A percentile compares a stretch with the other conserved stretches of the same genome.
These are phyloP conservation scores for Phylloporus arenicola DNA, from an alignment of 768 basidiomycete species.

Conservation along the genomic window DNA sequence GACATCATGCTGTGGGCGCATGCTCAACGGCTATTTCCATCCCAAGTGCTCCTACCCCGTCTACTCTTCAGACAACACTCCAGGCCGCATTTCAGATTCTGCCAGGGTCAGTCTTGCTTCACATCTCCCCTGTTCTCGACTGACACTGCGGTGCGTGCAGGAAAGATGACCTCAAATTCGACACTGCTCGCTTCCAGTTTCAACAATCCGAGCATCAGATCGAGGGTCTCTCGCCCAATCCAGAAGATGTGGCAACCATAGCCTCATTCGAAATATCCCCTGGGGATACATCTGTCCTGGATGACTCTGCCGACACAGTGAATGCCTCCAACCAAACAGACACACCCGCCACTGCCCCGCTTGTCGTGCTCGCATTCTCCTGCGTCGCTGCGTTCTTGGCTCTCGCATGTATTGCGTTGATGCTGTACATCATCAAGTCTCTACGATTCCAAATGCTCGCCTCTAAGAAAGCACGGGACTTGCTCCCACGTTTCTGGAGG, in stretches of 20 bases:
- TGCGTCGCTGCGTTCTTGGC: constrained; percentile 22
- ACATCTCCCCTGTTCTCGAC: not conserved
- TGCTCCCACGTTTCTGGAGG: constrained; percentile 17
- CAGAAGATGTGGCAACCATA: constrained; percentile 26
- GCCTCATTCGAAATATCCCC: constrained; percentile 21
- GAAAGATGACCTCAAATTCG: constrained; percentile 13
- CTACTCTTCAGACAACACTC: constrained; percentile 27
- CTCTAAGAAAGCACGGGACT: constrained; percentile 20
- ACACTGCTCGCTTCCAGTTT: constrained; percentile 28
- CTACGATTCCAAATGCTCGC: constrained; percentile 17
- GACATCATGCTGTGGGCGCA: constrained; percentile 7
- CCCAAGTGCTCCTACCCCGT: constrained; percentile 6
- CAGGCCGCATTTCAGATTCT: constrained; percentile 35
- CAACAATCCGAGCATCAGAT: constrained; percentile 29
- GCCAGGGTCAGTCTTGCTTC: constrained; percentile 32
- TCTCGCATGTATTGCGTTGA: constrained; percentile 17
- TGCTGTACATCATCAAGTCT: constrained; percentile 19
- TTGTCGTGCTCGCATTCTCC: constrained; percentile 23
- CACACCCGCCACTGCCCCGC: constrained; percentile 1
- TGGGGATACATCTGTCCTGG: constrained; percentile 11
- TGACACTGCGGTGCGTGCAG: constrained; percentile 16
- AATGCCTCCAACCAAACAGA: constrained; percentile 13
- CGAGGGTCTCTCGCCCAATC: constrained; percentile 25
- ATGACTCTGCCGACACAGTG: constrained; percentile 17
- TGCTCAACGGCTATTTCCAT: constrained; percentile 11